These are phyloP conservation scores for Xylaria nigripes DNA, from an alignment of 495 filamentous ascomycete species.

Conservation along the genomic window DNA sequence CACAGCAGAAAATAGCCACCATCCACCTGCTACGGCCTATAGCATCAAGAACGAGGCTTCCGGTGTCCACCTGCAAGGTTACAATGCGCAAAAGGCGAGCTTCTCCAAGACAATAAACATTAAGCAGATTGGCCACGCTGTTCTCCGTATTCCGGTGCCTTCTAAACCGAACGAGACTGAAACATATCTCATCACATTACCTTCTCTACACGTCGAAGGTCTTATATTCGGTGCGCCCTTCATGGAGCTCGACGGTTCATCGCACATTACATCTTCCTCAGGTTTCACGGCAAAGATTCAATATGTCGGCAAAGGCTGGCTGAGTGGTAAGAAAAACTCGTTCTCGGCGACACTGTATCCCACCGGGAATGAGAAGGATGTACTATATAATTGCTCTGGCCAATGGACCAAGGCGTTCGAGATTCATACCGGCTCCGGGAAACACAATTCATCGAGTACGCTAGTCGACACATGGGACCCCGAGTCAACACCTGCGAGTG, in stretches of 20 bases:
- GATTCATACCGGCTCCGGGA: slow-evolving; percentile 63
- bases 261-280: slow-evolving; percentile 74
- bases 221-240: slow-evolving; percentile 86
- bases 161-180: slow-evolving; percentile 45
- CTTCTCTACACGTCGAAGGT: slow-evolving; percentile 86
- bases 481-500: slow-evolving; percentile 49
- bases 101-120: slow-evolving; percentile 90
- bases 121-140: slow-evolving; percentile 93
- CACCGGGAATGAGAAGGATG: slow-evolving; percentile 66
- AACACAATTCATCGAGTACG: slow-evolving; percentile 42
- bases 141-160: slow-evolving; percentile 61
- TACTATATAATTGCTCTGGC: slow-evolving; percentile 77
- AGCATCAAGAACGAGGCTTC: slow-evolving; percentile 79
- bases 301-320: slow-evolving; percentile 87
- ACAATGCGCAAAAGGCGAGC: slow-evolving; percentile 95
- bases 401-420: slow-evolving; percentile 85
- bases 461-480: slow-evolving; percentile 64
- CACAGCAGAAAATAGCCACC: slow-evolving; percentile 54
- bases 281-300: slow-evolving; percentile 91
- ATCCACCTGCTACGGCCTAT: slow-evolving; percentile 95
- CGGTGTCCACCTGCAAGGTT: slow-evolving; percentile 82
- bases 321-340: slow-evolving; percentile 91
- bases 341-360: slow-evolving; percentile 75
- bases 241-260: slow-evolving; percentile 76
- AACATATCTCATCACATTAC: slow-evolving; percentile 84